A percentile compares a stretch with the other conserved stretches of the same genome.
phyloP scores from a whole-genome alignment of 306 rosid species.

The barrel medic (Medicago truncatula) region MtrunA17r5.0-ANR NC_053045.1:17395001-17395500 shows the following conservation, averaged over 20 bases:
- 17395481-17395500: conserved; percentile 50
- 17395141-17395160: conserved; percentile 66
- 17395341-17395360: conserved; percentile 50
- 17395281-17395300: conserved; percentile 44
- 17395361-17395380: no score
- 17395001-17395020: conserved; percentile 20
- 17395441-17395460: neutral
- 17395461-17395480: neutral
- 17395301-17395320: conserved; percentile 72
- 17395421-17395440: no score
- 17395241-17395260: conserved; percentile 38
- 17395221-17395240: conserved; percentile 44
- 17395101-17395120: conserved; percentile 75
- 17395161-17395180: conserved; percentile 42
- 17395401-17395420: no score
- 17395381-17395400: no score
- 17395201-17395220: conserved; percentile 38
- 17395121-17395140: conserved; percentile 71
- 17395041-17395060: conserved; percentile 17
- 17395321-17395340: conserved; percentile 61
- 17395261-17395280: conserved; percentile 43
- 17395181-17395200: conserved; percentile 43
- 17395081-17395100: conserved; percentile 61
- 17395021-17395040: conserved; percentile 21
- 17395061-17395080: conserved; percentile 56